Evolutionary conservation across 768 basidiomycete species (phyloP).

Genomic region (Chalciporus chontae): DNA sequence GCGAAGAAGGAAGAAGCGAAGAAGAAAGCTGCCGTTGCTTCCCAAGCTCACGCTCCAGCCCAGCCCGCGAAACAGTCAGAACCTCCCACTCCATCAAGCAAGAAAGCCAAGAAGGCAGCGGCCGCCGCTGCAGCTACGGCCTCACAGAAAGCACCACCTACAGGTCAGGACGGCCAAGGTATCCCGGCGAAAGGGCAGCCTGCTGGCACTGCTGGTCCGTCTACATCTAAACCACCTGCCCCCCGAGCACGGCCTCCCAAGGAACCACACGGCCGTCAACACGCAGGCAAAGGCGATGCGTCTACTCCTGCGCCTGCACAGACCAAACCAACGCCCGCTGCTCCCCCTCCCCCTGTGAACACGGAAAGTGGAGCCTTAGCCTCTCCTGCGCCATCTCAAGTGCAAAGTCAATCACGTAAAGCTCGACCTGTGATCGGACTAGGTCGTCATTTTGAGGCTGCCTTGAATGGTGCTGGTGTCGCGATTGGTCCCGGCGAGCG

Average conservation of each 20-base stretch:
- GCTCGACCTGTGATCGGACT: constrained; percentile 59
- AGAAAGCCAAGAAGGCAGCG: constrained; percentile 33
- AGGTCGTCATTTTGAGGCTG: constrained; percentile 69
- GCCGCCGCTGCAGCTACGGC: constrained; percentile 21
- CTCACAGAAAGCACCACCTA: constrained; percentile 21
- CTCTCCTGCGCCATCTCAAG: constrained; percentile 16
- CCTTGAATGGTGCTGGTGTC: constrained; percentile 61
- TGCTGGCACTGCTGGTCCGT: constrained; percentile 9
- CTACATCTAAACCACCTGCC: constrained; percentile 10
- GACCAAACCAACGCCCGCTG: not conserved
- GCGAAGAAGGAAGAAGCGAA: constrained; percentile 39
- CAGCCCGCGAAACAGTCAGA: constrained; percentile 31
- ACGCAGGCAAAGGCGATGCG: constrained; percentile 8
- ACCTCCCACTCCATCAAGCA: constrained; percentile 28
- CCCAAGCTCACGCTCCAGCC: not conserved
- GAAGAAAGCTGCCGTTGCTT: constrained; percentile 28
- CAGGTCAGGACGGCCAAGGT: constrained; percentile 5
- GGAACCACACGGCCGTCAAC: constrained; percentile 17
- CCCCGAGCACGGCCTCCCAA: constrained; percentile 17
- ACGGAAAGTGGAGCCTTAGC: constrained; percentile 2
- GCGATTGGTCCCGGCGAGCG: constrained; percentile 31
- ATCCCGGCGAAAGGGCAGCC: constrained; percentile 2
- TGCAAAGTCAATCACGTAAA: constrained; percentile 40
- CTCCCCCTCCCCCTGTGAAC: not conserved
- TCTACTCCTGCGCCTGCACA: not conserved